Percentiles rank a stretch among this genome's conserved stretches.
Conservation (phyloP, 208 protist species). For the Angomonas deanei region DNA sequence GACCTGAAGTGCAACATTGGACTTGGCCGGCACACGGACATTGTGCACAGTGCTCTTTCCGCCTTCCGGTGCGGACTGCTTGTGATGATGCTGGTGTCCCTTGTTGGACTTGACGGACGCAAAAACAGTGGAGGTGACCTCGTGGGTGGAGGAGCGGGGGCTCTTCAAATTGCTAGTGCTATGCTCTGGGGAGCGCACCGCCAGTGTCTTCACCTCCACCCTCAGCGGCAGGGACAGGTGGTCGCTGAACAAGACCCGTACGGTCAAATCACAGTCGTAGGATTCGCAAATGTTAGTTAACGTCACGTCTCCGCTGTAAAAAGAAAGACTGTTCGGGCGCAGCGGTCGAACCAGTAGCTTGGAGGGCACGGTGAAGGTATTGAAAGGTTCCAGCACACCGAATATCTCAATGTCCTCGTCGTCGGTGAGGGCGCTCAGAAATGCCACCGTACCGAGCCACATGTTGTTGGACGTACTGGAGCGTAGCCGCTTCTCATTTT, state of each 20-base stretch:
- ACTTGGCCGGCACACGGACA: neutral
- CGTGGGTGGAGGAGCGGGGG: neutral
- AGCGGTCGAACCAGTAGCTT: constrained; percentile 10
- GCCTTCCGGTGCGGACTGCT: too few relatives aligned
- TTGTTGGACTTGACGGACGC: constrained; percentile 4
- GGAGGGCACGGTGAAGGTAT: constrained; percentile 53
- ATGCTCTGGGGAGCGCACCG: neutral
- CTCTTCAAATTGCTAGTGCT: neutral
- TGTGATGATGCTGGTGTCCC: neutral
- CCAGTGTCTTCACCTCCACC: constrained; percentile 24
- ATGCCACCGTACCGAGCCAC: constrained; percentile 69
- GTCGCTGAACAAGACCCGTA: constrained; percentile 21
- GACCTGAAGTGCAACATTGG: neutral
- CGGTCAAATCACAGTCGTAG: neutral
- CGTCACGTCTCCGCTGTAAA: neutral
- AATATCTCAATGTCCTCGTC: constrained; percentile 80
- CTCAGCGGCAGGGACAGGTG: constrained; percentile 24
- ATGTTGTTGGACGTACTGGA: constrained; percentile 43
- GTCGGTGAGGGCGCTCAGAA: constrained; percentile 60
- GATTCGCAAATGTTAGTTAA: neutral
- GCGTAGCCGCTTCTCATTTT: constrained; percentile 39
- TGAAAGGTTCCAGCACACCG: constrained; percentile 55
- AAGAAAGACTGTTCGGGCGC: neutral
- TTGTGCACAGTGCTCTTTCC: neutral
- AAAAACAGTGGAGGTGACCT: constrained; percentile 2